Evolutionary conservation across 495 filamentous ascomycete species (phyloP), one percentile per base, ranked within the genome.

Genomic region (Tuber melanosporum): DNA sequence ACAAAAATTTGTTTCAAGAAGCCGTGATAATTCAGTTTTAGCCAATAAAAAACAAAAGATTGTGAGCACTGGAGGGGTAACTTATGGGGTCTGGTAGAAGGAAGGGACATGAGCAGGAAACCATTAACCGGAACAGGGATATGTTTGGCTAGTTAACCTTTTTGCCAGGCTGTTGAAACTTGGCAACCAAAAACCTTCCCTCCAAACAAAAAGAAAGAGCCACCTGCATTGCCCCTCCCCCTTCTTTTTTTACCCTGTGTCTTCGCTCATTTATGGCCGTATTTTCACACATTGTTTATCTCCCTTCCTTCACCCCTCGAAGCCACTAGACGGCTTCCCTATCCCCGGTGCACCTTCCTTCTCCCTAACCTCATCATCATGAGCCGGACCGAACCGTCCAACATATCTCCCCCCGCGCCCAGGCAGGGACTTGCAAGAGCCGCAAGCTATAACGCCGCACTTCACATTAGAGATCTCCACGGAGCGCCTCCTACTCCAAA

Each of bases 381-480:
- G 62, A 75, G 57, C 45, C 73, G 32, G 42, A 43, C 70, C 49
- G 44, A 46, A 69, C 32, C 57, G 76, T 52, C 71, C 36, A 43
- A 22, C 14, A 17, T 32, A 52, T 10, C 17, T 75, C 32, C 47
- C 57, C 71, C 12, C 73, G 22, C 46, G 12, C 17, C 41, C 39
- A 73, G 71, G 42, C 73, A 52, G 32, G 62, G 76, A 6, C 69
- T 80, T 15, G 39, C 73, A n/a, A 71, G 77, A 39, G 57, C 45
- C 49, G 6, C 71, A 19, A 78, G 75, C n/a, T 44, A 78, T 69
- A 80, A 14, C n/a, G 57, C 57, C 1, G 26, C n/a, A 0, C 57
- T 66, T 66, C 57, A 66, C 57, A 20, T 76, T 8, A 80, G 52
- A 47, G 49, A 62, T 41, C 42, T 80, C 66, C 78, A 79, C 36